phyloP scores from a whole-genome alignment of 1,139 yeast genomes.

The Geotrichum candidum region DNA sequence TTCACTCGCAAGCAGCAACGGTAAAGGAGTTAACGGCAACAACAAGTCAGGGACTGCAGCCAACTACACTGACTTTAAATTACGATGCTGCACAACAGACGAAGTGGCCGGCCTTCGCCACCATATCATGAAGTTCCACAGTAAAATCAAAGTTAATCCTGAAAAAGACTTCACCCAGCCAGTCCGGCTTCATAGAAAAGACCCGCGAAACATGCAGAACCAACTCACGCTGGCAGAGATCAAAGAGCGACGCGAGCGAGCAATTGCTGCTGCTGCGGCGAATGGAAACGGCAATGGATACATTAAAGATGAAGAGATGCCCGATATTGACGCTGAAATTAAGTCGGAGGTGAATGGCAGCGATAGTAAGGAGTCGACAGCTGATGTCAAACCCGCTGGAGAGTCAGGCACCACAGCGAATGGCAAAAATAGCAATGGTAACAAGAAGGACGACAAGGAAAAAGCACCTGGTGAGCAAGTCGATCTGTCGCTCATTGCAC shows the following conservation, averaged over 20 bases:
- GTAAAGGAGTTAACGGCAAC: constrained; percentile 9
- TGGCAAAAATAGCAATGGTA: constrained; percentile 30
- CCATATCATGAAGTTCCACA: constrained; percentile 75
- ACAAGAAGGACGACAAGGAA: constrained; percentile 30
- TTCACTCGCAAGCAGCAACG: constrained; percentile 2
- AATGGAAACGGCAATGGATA: constrained; percentile 8
- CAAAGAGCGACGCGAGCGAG: constrained; percentile 51
- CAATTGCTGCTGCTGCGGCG: constrained; percentile 21
- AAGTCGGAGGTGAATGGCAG: constrained; percentile 14
- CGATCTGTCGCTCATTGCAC: constrained; percentile 65
- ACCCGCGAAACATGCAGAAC: constrained; percentile 82
- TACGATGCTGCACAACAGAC: constrained; percentile 66
- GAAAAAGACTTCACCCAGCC: constrained; percentile 68
- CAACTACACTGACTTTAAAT: constrained; percentile 53
- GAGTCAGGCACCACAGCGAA: constrained; percentile 27
- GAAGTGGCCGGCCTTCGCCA: constrained; percentile 71
- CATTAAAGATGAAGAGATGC: constrained; percentile 17
- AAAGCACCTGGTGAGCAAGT: constrained; percentile 34
- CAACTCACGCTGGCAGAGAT: constrained; percentile 63
- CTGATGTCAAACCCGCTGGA: constrained; percentile 25
- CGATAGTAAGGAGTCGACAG: constrained; percentile 32
- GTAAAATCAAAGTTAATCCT: constrained; percentile 57
- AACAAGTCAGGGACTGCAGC: constrained; percentile 13
- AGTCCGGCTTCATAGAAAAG: constrained; percentile 82
- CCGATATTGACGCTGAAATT: constrained; percentile 16